Percentiles rank a stretch among this genome's conserved stretches.
phyloP scores from a whole-genome alignment of 139 green algal species.

The Chara braunii region DNA sequence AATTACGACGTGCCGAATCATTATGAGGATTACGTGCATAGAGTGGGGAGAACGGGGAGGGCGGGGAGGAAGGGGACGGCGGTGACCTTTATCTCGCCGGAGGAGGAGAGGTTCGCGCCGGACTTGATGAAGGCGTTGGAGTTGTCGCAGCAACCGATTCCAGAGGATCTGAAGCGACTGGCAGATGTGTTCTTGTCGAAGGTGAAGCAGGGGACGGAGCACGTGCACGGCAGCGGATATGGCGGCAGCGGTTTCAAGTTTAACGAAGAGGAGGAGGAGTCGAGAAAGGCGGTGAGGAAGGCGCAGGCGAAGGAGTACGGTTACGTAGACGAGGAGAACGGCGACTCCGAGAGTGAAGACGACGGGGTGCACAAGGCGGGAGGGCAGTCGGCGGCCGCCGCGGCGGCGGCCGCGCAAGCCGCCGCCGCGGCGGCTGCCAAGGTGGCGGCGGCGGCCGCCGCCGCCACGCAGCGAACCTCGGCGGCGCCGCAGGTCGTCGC shows the following conservation, averaged over 20 bases:
- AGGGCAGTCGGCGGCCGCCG: neutral
- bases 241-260: constrained; percentile 95
- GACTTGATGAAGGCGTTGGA: constrained; percentile 90
- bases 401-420: neutral
- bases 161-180: constrained; percentile 64
- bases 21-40: constrained; percentile 96
- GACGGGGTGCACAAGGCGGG: constrained; percentile 34
- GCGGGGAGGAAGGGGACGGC: constrained; percentile 80
- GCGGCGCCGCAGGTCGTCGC: neutral
- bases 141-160: constrained; percentile 65
- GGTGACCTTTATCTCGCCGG: constrained; percentile 86
- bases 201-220: constrained; percentile 63
- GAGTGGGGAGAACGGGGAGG: constrained; percentile 77
- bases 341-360: constrained; percentile 40
- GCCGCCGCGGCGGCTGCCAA: neutral
- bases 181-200: constrained; percentile 68
- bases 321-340: constrained; percentile 35
- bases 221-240: constrained; percentile 74
- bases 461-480: neutral
- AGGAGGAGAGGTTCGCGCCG: constrained; percentile 77
- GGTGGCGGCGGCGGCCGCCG: neutral
- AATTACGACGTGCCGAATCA: constrained; percentile 98
- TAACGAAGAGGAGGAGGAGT: constrained; percentile 73
- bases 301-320: constrained; percentile 44
- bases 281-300: constrained; percentile 47